These are phyloP conservation scores for Aspergillus uvarum DNA, from an alignment of 2,329 filamentous ascomycete genomes.

Conservation along the genomic window DNA sequence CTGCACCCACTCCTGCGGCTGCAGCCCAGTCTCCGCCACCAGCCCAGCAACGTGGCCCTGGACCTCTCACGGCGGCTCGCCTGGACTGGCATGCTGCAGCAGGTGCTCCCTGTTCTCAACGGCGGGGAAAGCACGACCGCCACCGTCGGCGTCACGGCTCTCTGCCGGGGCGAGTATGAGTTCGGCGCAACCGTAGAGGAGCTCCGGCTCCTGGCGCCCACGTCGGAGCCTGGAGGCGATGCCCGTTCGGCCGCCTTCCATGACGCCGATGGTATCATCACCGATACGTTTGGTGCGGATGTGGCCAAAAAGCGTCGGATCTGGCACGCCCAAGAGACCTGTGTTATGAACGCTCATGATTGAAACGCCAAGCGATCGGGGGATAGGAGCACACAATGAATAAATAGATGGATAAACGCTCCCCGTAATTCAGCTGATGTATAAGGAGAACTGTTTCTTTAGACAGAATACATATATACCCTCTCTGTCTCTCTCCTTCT, in stretches of 20 bases:
- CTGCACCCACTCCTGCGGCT: constrained; percentile 73
- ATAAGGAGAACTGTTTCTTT: neutral
- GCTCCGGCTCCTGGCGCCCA: constrained; percentile 53
- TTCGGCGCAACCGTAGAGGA: constrained; percentile 80
- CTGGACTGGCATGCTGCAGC: constrained; percentile 83
- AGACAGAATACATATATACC: constrained; percentile 1
- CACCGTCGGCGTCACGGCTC: constrained; percentile 67
- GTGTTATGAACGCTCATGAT: constrained; percentile 43
- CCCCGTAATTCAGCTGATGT: neutral
- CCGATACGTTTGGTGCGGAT: constrained; percentile 41
- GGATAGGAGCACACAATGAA: neutral
- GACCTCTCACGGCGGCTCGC: constrained; percentile 80
- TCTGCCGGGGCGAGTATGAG: constrained; percentile 81
- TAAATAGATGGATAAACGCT: neutral
- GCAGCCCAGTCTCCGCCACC: constrained; percentile 72
- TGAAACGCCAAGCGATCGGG: constrained; percentile 15
- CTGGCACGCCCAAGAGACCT: constrained; percentile 48
- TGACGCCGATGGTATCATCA: constrained; percentile 32
- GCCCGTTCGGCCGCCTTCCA: constrained; percentile 14
- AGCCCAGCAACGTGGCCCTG: constrained; percentile 69
- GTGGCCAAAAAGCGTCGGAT: constrained; percentile 42
- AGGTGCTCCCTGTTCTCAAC: constrained; percentile 63
- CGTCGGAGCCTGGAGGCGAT: constrained; percentile 14
- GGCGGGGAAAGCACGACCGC: constrained; percentile 61
- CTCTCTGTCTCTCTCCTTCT: neutral